Evolutionary conservation across 306 rosid species (phyloP).

Genomic region (Gynostemma pentaphyllum): DNA sequence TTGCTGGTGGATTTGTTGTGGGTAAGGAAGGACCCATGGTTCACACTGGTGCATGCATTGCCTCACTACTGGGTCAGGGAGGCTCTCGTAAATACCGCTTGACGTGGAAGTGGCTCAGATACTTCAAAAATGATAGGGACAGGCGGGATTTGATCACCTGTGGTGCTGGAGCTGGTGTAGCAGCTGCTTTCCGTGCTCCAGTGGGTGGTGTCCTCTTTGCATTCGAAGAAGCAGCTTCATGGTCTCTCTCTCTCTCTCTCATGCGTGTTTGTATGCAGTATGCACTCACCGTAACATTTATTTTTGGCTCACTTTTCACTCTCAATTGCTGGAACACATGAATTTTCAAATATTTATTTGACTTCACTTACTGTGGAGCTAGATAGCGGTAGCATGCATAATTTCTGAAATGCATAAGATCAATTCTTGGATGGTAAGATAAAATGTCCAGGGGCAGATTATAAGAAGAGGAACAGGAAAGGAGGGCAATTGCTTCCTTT

Average conservation of each 20-base stretch:
- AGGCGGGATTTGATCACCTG: conserved; percentile 71
- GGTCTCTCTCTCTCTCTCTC: conserved; percentile 39
- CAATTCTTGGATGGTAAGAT: too few relatives aligned
- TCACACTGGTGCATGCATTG: conserved; percentile 80
- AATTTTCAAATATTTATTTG: too few relatives aligned
- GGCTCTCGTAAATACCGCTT: conserved; percentile 56
- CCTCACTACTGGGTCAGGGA: conserved; percentile 65
- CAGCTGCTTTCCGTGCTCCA: conserved; percentile 82
- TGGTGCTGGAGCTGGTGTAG: conserved; percentile 89
- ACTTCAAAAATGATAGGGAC: conserved; percentile 68
- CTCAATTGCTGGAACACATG: neutral
- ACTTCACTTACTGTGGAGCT: too few relatives aligned
- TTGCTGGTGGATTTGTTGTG: conserved; percentile 69
- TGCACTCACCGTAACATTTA: neutral
- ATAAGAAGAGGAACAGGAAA: too few relatives aligned
- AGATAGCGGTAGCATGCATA: too few relatives aligned
- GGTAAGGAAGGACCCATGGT: conserved; percentile 94
- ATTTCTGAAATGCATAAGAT: too few relatives aligned
- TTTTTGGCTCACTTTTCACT: neutral
- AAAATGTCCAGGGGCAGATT: too few relatives aligned
- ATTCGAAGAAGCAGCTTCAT: conserved; percentile 84
- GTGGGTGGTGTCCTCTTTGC: conserved; percentile 91
- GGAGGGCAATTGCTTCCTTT: too few relatives aligned
- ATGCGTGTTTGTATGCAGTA: neutral
- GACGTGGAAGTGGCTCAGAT: conserved; percentile 68